These are phyloP conservation scores for Castanea sativa DNA, from an alignment of 306 rosid species.

Conservation along the genomic window DNA sequence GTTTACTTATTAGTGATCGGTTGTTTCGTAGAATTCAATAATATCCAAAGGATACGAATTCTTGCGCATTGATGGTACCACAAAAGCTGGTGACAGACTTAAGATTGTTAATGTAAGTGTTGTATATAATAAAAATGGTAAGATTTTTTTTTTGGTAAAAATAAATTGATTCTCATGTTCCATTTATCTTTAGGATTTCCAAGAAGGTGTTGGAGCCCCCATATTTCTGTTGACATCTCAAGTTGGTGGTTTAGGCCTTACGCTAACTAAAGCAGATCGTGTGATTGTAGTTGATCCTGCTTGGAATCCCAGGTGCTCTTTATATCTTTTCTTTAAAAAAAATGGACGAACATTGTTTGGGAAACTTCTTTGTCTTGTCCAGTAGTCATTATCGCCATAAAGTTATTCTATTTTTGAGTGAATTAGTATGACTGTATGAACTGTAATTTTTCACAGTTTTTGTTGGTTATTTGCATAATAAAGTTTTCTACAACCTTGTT, in stretches of 20 bases:
- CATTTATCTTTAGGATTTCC: conserved; percentile 65
- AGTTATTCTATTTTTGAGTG: neutral
- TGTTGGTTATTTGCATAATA: neutral
- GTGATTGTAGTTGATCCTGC: conserved; percentile 99
- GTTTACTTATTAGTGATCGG: conserved; percentile 4
- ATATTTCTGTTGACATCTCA: conserved; percentile 95
- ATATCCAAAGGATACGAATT: conserved; percentile 52
- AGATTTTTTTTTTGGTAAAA: neutral
- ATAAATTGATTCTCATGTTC: neutral
- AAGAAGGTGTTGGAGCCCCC: conserved; percentile 73
- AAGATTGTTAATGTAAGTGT: conserved; percentile 72
- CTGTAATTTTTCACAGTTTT: neutral
- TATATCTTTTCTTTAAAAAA: neutral
- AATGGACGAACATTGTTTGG: neutral
- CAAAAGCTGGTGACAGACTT: conserved; percentile 75
- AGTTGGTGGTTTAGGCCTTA: conserved; percentile 97
- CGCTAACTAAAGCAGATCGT: conserved; percentile 95
- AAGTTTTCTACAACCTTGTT: neutral
- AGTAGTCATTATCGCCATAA: neutral
- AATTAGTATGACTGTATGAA: too few relatives aligned
- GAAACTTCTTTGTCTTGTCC: neutral
- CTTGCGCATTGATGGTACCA: conserved; percentile 89
- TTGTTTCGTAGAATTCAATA: conserved; percentile 56
- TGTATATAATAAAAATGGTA: conserved; percentile 1
- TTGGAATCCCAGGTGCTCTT: conserved; percentile 90